Evolutionary conservation across 345 rosid species (phyloP).

Genomic region (Citrus mangshanensis): DNA sequence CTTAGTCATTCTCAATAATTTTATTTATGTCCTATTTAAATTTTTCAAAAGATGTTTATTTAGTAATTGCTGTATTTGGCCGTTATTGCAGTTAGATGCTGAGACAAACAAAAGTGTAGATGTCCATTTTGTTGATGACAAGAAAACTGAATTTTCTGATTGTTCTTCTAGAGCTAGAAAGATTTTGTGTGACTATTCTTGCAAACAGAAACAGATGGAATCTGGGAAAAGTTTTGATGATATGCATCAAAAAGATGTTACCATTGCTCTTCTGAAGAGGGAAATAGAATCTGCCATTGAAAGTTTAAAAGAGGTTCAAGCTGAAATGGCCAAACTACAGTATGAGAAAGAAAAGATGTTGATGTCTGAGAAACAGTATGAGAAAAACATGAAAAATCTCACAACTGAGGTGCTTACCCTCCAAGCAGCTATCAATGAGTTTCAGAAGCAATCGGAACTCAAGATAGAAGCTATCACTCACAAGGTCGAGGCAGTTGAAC

Average conservation of each 20-base stretch:
- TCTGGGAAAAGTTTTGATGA: slow-evolving; percentile 22
- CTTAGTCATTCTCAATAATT: slow-evolving; percentile 3
- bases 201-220: slow-evolving; percentile 23
- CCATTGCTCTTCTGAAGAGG: slow-evolving; percentile 59
- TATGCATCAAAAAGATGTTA: slow-evolving; percentile 43
- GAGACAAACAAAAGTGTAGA: slow-evolving; percentile 19
- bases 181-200: slow-evolving; percentile 11
- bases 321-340: slow-evolving; percentile 58
- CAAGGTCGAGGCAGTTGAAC: slow-evolving; percentile 48
- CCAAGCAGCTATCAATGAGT: slow-evolving; percentile 41
- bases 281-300: slow-evolving; percentile 78
- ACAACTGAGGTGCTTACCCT: slow-evolving; percentile 43
- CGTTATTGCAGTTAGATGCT: slow-evolving; percentile 44
- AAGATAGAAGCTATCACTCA: slow-evolving; percentile 40
- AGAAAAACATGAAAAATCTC: slow-evolving; percentile 45
- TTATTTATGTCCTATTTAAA: slow-evolving; percentile 13
- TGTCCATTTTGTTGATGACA: slow-evolving; percentile 22
- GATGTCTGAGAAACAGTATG: slow-evolving; percentile 51
- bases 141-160: slow-evolving; percentile 22
- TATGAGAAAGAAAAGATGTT: slow-evolving; percentile 59
- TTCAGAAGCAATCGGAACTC: slow-evolving; percentile 48
- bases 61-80: slow-evolving; percentile 19
- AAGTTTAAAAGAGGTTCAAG: slow-evolving; percentile 66
- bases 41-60: slow-evolving; percentile 17
- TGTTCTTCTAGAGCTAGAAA: slow-evolving; percentile 30